Percentiles rank a stretch among this genome's conserved stretches.
These are phyloP conservation scores for Eleusine coracana DNA, from an alignment of 176 grass and related monocot genomes.

Conservation along the genomic window DNA sequence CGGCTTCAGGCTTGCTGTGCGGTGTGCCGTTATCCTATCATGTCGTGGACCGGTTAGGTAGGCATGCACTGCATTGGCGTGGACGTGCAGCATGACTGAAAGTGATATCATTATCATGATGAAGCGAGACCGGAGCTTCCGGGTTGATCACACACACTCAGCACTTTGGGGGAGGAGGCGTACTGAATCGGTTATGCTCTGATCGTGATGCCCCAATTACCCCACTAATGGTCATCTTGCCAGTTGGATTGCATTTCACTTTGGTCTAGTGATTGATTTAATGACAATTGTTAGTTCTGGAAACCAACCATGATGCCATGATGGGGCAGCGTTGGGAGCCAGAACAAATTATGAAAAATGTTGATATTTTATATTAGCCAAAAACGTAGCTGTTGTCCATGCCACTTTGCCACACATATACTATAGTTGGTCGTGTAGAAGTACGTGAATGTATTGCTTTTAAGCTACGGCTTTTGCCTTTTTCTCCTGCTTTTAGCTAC, in stretches of 20 bases:
- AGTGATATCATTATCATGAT: not conserved
- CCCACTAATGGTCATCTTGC: not conserved
- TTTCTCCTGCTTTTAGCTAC: constrained; percentile 19
- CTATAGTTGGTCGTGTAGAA: not conserved
- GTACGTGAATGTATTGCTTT: constrained; percentile 30
- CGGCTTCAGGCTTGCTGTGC: not conserved
- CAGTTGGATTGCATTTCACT: not conserved
- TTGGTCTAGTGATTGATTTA: too few species aligned
- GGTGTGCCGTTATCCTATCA: not conserved
- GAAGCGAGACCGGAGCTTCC: not conserved
- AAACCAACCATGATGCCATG: too few species aligned
- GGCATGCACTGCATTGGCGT: constrained; percentile 15
- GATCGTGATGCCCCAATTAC: not conserved
- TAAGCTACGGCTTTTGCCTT: constrained; percentile 13
- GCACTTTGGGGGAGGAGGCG: not conserved
- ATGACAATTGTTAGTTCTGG: too few species aligned
- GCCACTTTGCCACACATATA: not conserved
- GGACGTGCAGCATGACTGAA: not conserved
- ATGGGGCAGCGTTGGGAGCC: not conserved
- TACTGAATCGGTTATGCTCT: not conserved
- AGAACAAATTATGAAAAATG: not conserved
- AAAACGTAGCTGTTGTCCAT: not conserved
- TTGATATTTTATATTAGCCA: not conserved
- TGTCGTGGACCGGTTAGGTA: constrained; percentile 6
- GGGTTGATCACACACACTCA: not conserved